Percentiles rank a stretch among this genome's conserved stretches.
Evolutionary conservation across 768 basidiomycete species (phyloP).

Genomic region (Cystofilobasidium ferigula): DNA sequence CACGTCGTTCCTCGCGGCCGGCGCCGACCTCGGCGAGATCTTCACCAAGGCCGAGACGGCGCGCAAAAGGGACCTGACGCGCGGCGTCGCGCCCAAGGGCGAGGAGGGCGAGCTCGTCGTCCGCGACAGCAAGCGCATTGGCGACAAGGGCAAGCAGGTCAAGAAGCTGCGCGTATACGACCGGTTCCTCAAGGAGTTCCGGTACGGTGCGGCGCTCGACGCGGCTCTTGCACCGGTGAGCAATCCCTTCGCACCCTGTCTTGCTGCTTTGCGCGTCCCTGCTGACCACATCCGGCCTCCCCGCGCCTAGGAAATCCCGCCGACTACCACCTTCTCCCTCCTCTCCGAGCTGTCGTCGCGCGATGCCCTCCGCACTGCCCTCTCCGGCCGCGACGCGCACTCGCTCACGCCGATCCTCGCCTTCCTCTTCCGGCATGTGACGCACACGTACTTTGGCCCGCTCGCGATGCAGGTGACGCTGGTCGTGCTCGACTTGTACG

Average conservation of each 20-base stretch:
- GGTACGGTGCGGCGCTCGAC: slow-evolving; percentile 88
- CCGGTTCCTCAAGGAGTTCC: slow-evolving; percentile 75
- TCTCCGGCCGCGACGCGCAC: slow-evolving; percentile 85
- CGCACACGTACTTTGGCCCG: slow-evolving; percentile 86
- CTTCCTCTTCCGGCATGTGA: slow-evolving; percentile 68
- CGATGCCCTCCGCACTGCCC: slow-evolving; percentile 73
- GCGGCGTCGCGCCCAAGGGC: slow-evolving; percentile 7
- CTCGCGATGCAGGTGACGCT: slow-evolving; percentile 68
- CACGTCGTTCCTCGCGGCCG: slow-evolving; percentile 27
- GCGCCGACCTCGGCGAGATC: slow-evolving; percentile 23
- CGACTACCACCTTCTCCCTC: slow-evolving; percentile 74
- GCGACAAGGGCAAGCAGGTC: slow-evolving; percentile 47
- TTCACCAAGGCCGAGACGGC: slow-evolving; percentile 21
- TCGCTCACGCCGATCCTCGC: slow-evolving; percentile 82
- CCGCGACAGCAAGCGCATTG: slow-evolving; percentile 44
- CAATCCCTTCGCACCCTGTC: neutral
- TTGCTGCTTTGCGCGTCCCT: neutral
- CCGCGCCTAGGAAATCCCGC: slow-evolving; percentile 58
- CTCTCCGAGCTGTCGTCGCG: slow-evolving; percentile 87
- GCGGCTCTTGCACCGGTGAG: slow-evolving; percentile 46
- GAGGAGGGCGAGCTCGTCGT: slow-evolving; percentile 43
- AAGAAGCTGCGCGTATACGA: slow-evolving; percentile 78
- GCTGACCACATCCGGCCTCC: slow-evolving; percentile 13
- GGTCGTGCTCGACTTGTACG: slow-evolving; percentile 84
- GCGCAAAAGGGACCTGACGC: slow-evolving; percentile 9